Conservation (phyloP, 345 rosid species). For the Sisymbrium irio region DNA sequence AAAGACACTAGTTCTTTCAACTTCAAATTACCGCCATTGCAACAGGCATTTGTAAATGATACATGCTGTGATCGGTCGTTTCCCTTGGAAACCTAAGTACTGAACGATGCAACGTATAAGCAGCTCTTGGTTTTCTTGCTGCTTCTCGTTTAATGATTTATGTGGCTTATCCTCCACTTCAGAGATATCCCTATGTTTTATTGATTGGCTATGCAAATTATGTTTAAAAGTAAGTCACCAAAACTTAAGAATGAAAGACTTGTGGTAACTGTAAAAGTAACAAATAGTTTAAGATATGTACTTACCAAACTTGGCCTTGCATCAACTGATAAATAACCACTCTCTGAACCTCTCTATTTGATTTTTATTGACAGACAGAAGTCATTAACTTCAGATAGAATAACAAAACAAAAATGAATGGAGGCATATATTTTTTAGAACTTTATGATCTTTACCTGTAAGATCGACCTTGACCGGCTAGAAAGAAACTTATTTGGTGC, state of each 20-base stretch:
- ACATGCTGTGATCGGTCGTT: constrained; percentile 84
- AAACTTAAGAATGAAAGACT: background rate
- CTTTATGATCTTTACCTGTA: constrained; percentile 63
- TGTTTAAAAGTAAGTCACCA: constrained; percentile 11
- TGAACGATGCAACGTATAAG: constrained; percentile 88
- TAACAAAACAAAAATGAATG: background rate
- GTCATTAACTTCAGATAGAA: background rate
- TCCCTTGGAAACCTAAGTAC: constrained; percentile 72
- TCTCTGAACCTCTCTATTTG: constrained; percentile 65
- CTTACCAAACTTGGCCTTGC: constrained; percentile 52
- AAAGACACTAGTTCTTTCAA: constrained; percentile 86
- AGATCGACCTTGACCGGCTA: constrained; percentile 80
- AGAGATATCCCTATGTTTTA: constrained; percentile 55
- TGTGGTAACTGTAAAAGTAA: too few relatives aligned
- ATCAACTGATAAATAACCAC: constrained; percentile 60
- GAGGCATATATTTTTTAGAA: background rate
- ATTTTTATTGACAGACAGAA: background rate
- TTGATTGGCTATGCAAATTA: constrained; percentile 71
- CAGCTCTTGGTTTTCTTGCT: constrained; percentile 91
- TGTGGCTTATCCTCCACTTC: constrained; percentile 86
- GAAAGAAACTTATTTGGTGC: constrained; percentile 87
- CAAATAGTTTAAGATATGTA: background rate
- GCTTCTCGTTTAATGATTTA: constrained; percentile 81
- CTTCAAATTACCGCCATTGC: constrained; percentile 98
- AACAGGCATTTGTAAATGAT: constrained; percentile 84